Evolutionary conservation across 1,284 basidiomycete genomes (phyloP).

Genomic region (Apiotrichum mycotoxinovorans): DNA sequence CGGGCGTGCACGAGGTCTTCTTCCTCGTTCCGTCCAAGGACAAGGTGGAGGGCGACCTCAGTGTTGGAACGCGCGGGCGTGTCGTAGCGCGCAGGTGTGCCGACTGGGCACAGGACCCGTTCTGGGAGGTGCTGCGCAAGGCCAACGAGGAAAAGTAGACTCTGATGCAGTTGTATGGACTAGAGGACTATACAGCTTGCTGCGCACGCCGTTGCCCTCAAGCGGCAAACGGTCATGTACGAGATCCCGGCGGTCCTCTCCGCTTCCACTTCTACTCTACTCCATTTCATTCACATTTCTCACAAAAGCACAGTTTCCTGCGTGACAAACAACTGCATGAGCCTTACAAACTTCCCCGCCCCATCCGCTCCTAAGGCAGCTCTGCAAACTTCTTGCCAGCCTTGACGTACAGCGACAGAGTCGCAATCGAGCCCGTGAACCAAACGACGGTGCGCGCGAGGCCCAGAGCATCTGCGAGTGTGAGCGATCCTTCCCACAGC

Average conservation of each 20-base stretch:
- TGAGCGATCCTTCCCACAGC: background rate
- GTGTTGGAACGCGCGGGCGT: constrained; percentile 40
- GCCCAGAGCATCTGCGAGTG: constrained; percentile 19
- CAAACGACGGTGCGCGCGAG: constrained; percentile 22
- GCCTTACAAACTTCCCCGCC: no score
- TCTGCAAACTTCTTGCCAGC: constrained; percentile 21
- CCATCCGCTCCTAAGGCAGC: background rate
- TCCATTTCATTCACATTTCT: no score
- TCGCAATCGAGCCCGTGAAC: constrained; percentile 16
- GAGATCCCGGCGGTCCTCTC: no score
- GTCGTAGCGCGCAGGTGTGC: constrained; percentile 26
- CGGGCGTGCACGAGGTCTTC: constrained; percentile 69
- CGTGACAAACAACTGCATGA: no score
- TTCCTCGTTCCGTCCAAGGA: constrained; percentile 49
- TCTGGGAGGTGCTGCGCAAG: constrained; percentile 23
- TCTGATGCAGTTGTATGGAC: no score
- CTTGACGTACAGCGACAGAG: constrained; percentile 24
- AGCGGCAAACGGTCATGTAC: no score
- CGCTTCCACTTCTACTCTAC: no score
- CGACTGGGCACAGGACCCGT: constrained; percentile 28
- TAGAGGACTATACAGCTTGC: no score
- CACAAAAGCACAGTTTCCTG: no score
- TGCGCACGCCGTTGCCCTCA: no score
- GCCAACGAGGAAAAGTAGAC: background rate
- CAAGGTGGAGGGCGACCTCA: constrained; percentile 50